Evolutionary conservation across 2,329 filamentous ascomycete genomes (phyloP), one percentile per base, ranked within the genome.

Genomic region (Raffaelea albimanens): DNA sequence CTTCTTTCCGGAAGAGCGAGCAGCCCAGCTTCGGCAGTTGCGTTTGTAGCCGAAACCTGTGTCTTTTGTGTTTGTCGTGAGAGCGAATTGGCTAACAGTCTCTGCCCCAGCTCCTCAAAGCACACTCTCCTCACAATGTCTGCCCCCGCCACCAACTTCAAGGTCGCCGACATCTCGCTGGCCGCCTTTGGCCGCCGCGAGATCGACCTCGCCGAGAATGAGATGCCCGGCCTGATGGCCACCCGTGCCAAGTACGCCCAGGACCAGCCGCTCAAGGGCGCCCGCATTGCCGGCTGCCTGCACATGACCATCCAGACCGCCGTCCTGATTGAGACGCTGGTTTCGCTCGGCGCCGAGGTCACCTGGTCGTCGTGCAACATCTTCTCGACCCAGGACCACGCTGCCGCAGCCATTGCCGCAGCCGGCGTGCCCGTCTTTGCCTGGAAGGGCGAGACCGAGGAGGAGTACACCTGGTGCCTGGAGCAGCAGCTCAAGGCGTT

Each of bases 241-340:
- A 97, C 90, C 64, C 85, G 93, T 66, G 67, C 71, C 65, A 95
- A 95, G 79, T 98, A 97, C 70, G 87, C 86, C 60, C 69, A 70
- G 53, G 91, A 95, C 73, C 91, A 97, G 80, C 93, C 93, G 61
- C 80, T 98, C 63, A 84, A 84, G 67, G 90, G 91, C 68, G 88
- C 90, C 68, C 85, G 91, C 64, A 96, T 98, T 69, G 93, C 93
- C 61, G 93, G 93, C 66, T 97, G 93, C 75, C 78, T 97, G 68
- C 90, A 96, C 84, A 96, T 95, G 91, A 97, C 93, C 68, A 97
- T 98, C 75, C 93, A 98, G 79, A 98, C 93, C 57, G 93, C 93
- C 61, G 93, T 98, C 65, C 84, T 98, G 63, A 98, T 98, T 71
- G 93, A 98, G 83, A 98, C 93, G 58, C 83, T 98, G 66, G 86